Conservation (phyloP, 306 rosid genomes). For the Prunus mongolica region DNA sequence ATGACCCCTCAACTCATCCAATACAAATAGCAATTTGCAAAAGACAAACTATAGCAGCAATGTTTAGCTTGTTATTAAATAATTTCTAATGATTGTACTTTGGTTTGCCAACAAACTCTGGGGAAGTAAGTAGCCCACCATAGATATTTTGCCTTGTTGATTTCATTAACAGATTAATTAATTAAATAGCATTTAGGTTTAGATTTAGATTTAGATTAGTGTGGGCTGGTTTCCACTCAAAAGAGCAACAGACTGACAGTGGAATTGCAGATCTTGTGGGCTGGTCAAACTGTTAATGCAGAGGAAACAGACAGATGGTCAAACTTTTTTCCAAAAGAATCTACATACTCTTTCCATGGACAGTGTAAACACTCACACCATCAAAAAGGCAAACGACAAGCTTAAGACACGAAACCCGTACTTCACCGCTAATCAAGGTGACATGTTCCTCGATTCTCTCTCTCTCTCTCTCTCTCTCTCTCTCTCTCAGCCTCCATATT, state of each 20-base stretch:
- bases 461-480: not conserved
- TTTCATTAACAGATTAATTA: too few relatives aligned
- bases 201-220: not conserved
- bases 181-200: not conserved
- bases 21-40: too few relatives aligned
- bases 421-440: slow-evolving; percentile 61
- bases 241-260: not conserved
- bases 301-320: slow-evolving; percentile 39
- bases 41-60: too few relatives aligned
- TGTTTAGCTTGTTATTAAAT: too few relatives aligned
- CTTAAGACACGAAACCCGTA: slow-evolving; percentile 31
- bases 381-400: slow-evolving; percentile 37
- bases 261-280: slow-evolving; percentile 3
- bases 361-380: not conserved
- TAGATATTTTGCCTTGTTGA: not conserved
- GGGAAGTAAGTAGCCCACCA: not conserved
- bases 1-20: too few relatives aligned
- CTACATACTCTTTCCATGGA: not conserved
- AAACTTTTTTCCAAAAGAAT: slow-evolving; percentile 24
- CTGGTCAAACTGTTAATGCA: slow-evolving; percentile 18
- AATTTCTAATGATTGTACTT: not conserved
- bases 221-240: slow-evolving; percentile 7
- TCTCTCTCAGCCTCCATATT: not conserved
- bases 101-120: not conserved
- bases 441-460: slow-evolving; percentile 44